Conservation (phyloP, 2,329 filamentous ascomycete genomes). For the Hymenoscyphus infarciens region DNA sequence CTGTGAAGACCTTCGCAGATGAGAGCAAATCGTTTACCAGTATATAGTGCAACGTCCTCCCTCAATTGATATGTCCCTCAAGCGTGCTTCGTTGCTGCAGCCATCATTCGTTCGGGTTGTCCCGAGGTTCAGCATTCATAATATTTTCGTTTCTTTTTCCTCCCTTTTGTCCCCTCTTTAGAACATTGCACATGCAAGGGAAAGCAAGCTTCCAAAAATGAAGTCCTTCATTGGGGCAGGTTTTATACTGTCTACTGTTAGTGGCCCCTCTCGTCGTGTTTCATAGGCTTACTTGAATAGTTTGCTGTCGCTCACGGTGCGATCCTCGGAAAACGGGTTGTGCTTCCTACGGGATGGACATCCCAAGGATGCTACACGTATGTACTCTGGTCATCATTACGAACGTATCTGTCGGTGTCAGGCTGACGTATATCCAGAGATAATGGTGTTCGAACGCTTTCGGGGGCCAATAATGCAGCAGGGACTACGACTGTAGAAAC, state of each 20-base stretch:
- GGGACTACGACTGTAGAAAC: slow-evolving; percentile 28
- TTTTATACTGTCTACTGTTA: slow-evolving; percentile 8
- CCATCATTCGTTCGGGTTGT: slow-evolving; percentile 9
- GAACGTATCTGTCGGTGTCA: background rate
- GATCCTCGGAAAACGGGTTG: slow-evolving; percentile 6
- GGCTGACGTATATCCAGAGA: slow-evolving; percentile 18
- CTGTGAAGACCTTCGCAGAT: background rate
- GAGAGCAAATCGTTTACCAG: background rate
- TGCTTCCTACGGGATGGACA: slow-evolving; percentile 25
- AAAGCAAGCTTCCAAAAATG: slow-evolving; percentile 6
- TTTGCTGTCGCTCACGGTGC: slow-evolving; percentile 4
- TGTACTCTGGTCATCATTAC: background rate
- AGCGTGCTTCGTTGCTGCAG: background rate
- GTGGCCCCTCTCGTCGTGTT: background rate
- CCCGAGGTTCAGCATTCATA: background rate
- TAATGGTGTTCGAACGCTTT: slow-evolving; percentile 21
- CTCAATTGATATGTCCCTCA: background rate
- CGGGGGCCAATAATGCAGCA: slow-evolving; percentile 20
- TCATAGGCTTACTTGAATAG: background rate
- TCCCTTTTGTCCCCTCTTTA: background rate
- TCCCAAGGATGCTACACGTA: slow-evolving; percentile 31
- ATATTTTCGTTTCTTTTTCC: slow-evolving; percentile 2
- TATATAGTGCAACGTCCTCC: slow-evolving; percentile 2
- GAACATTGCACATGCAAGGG: background rate
- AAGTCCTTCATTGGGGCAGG: slow-evolving; percentile 5